Conservation (phyloP, 2,329 filamentous ascomycete species). For the Coniochaeta hoffmannii region DNA sequence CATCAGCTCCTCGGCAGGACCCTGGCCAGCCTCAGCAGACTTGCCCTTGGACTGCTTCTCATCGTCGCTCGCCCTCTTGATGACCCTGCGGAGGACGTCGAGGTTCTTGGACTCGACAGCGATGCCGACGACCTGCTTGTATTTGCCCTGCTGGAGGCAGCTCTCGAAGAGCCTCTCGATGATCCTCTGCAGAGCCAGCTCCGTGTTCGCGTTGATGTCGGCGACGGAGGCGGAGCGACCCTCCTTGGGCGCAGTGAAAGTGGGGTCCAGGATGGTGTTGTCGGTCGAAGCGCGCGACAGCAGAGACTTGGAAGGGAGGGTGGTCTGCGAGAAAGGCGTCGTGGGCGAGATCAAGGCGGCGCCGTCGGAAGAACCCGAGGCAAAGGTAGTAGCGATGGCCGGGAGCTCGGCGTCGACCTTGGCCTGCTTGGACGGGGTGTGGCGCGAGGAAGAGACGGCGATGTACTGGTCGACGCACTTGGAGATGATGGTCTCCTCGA, state of each 20-base stretch:
- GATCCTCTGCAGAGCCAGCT: constrained; percentile 71
- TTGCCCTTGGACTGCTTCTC: constrained; percentile 65
- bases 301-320: constrained; percentile 86
- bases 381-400: constrained; percentile 76
- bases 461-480: constrained; percentile 99
- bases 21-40: constrained; percentile 38
- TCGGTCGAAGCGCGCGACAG: constrained; percentile 73
- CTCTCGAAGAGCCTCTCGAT: constrained; percentile 87
- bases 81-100: constrained; percentile 77
- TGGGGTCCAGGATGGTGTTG: constrained; percentile 54
- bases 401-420: constrained; percentile 41
- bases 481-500: constrained; percentile 97
- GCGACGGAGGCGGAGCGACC: constrained; percentile 54
- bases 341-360: constrained; percentile 76
- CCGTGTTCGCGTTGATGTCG: constrained; percentile 63
- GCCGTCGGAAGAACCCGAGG: constrained; percentile 57
- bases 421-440: constrained; percentile 36
- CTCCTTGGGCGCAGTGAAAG: constrained; percentile 47
- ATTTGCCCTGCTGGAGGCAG: constrained; percentile 78
- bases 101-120: constrained; percentile 92
- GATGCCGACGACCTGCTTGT: constrained; percentile 93
- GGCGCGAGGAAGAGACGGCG: constrained; percentile 53
- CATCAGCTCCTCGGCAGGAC: constrained; percentile 83
- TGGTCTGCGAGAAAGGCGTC: constrained; percentile 91
- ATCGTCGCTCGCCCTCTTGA: constrained; percentile 81